Evolutionary conservation across 176 grass and related monocot genomes (phyloP).

Genomic region (Echinochloa phyllopogon): DNA sequence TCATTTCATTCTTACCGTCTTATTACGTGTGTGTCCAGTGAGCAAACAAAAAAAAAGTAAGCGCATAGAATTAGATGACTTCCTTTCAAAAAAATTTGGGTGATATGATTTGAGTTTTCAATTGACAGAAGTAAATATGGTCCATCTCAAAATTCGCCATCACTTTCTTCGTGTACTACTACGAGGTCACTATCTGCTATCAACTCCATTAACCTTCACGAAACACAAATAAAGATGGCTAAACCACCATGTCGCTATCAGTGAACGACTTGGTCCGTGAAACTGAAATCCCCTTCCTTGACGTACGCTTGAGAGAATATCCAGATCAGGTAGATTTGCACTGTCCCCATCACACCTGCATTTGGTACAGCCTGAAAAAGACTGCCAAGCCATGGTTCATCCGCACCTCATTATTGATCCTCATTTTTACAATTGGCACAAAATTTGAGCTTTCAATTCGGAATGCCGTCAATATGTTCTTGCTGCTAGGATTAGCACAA

Average conservation of each 20-base stretch:
- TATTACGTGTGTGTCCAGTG: background rate
- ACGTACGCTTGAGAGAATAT: slow-evolving; percentile 4
- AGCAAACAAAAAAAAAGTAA: background rate
- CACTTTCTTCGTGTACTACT: background rate
- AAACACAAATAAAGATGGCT: slow-evolving; percentile 2
- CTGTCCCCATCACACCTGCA: background rate
- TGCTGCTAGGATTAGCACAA: background rate
- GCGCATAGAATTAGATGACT: background rate
- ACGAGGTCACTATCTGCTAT: background rate
- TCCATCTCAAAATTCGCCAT: background rate
- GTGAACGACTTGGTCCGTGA: slow-evolving; percentile 8
- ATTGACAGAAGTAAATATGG: background rate
- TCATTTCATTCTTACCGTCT: background rate
- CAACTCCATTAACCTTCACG: background rate
- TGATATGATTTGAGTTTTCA: background rate
- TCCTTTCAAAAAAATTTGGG: background rate
- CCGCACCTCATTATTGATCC: background rate
- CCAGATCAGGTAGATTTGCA: background rate
- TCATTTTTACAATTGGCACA: background rate
- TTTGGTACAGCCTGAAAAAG: background rate
- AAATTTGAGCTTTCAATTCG: background rate
- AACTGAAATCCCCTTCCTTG: background rate
- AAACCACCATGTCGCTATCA: background rate
- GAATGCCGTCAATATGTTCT: background rate
- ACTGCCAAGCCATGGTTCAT: background rate